Conservation (phyloP, 768 basidiomycete genomes). For the Brasilioporus rufonigricans region DNA sequence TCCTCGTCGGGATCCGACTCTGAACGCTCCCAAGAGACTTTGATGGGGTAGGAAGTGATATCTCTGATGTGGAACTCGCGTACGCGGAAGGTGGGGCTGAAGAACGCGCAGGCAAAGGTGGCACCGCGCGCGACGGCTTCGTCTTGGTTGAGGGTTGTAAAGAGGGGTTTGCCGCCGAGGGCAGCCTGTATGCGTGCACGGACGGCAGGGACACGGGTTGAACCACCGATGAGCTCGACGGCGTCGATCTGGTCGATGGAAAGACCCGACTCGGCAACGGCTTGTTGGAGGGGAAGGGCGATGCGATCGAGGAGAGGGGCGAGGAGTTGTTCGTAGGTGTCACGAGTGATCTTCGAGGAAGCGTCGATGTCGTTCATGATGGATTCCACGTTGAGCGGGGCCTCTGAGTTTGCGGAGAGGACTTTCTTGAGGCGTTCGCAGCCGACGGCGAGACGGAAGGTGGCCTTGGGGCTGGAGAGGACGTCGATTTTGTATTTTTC, state of each 20-base stretch:
- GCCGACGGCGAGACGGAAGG: conserved; percentile 83
- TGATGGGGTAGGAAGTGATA: conserved; percentile 85
- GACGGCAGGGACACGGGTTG: conserved; percentile 90
- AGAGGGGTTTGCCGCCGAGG: conserved; percentile 81
- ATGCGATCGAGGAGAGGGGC: conserved; percentile 74
- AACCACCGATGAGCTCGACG: conserved; percentile 91
- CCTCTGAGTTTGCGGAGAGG: conserved; percentile 88
- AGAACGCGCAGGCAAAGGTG: conserved; percentile 95
- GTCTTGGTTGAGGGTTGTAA: conserved; percentile 94
- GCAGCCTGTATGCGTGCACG: conserved; percentile 81
- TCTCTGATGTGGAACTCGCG: conserved; percentile 92
- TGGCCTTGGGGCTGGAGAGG: conserved; percentile 83
- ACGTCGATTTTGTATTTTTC: conserved; percentile 98
- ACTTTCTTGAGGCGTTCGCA: conserved; percentile 97
- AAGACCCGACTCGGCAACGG: conserved; percentile 77
- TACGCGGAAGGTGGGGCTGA: conserved; percentile 97
- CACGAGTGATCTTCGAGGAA: conserved; percentile 78
- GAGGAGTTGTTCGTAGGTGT: conserved; percentile 79
- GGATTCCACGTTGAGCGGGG: conserved; percentile 89
- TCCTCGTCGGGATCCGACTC: conserved; percentile 82
- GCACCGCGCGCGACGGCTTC: conserved; percentile 96
- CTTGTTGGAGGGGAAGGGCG: conserved; percentile 68
- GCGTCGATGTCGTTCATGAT: conserved; percentile 97
- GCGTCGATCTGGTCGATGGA: conserved; percentile 83
- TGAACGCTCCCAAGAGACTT: conserved; percentile 79